Conservation (phyloP, 1,284 basidiomycete genomes). For the Malassezia japonica region DNA sequence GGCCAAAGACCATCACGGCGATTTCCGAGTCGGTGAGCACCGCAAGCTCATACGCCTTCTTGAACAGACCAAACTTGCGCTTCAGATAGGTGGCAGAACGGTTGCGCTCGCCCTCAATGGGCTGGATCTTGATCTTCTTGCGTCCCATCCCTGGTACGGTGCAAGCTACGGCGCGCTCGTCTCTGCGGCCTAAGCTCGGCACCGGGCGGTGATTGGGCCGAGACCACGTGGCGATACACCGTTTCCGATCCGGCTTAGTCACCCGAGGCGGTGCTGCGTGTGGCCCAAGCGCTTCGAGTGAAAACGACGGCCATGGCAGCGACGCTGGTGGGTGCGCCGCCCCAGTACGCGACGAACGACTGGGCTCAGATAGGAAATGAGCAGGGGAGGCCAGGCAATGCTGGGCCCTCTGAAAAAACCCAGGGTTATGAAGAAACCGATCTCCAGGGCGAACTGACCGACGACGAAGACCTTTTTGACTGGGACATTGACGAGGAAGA, state of each 20-base stretch:
- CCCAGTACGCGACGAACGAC: too few species aligned
- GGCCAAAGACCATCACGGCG: slow-evolving; percentile 61
- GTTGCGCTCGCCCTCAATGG: slow-evolving; percentile 78
- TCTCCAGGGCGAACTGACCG: too few species aligned
- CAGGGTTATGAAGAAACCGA: too few species aligned
- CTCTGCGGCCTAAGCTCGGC: too few species aligned
- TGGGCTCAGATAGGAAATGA: too few species aligned
- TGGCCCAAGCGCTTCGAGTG: slow-evolving; percentile 1
- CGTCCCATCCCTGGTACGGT: slow-evolving; percentile 62
- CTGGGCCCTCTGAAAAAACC: too few species aligned
- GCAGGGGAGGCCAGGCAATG: too few species aligned
- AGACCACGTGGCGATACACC: too few species aligned
- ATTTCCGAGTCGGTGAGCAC: slow-evolving; percentile 64
- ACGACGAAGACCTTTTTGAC: slow-evolving; percentile 43
- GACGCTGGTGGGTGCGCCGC: neutral
- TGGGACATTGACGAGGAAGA: slow-evolving; percentile 34
- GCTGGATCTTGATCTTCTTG: slow-evolving; percentile 79
- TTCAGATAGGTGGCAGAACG: slow-evolving; percentile 82
- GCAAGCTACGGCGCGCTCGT: too few species aligned
- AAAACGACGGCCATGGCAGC: neutral
- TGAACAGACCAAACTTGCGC: slow-evolving; percentile 81
- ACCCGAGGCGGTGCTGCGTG: neutral
- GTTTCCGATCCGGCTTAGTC: too few species aligned
- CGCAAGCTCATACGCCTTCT: slow-evolving; percentile 78
- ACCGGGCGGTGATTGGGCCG: too few species aligned